Base-by-base conservation (phyloP, 495 filamentous ascomycete species). In the Astrothelium macrocarpum region DNA sequence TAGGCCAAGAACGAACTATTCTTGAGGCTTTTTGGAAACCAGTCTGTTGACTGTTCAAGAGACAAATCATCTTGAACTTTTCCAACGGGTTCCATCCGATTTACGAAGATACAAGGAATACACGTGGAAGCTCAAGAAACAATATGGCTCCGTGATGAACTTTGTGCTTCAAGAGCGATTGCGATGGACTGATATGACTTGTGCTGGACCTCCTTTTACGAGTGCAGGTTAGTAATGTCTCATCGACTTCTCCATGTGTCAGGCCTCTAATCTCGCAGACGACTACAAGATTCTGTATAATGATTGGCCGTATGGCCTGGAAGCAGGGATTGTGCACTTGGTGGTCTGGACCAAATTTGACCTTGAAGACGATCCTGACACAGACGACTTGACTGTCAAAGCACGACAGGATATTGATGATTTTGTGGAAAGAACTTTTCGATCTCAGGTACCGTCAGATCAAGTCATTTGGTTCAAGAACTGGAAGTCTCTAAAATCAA, bases 271-370 rank as follows among this genome's bases (percentile, higher is more conserved):
- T 62, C 65, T 10, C 62, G 31, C 60, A 84, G 87, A 86, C 60
- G 88, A 95, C 68, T 71, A 87, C 70, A 88, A 86, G 65, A 84
- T 93, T 43, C 73, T 95, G 23, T 84, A 83, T 75, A 95, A 96
- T 70, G 90, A 96, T 79, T 96, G 90, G 90, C 91, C 91, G 2
- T 95, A 95, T 67, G 90, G 90, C 0, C 77, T 95, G 61, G 89
- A 91, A 64, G 67, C 77, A 34, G 78, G 78, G 62, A 90, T 96
- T 61, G 83, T 90, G 10, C 91, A 96, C 71, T 75, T 95, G 25
- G 88, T 94, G 18, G 82, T 95, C 11, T 96, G 91, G 91, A 91
- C 87, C n/a, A 95, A 95, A 73, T 95, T 95, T 71, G 80, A 81
- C 53, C 79, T 92, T 36, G 83, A 87, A 66, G 82, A 88, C 42